Conservation (phyloP, 805 yeast species). For the Tetrapisispora nanseiensis region DNA sequence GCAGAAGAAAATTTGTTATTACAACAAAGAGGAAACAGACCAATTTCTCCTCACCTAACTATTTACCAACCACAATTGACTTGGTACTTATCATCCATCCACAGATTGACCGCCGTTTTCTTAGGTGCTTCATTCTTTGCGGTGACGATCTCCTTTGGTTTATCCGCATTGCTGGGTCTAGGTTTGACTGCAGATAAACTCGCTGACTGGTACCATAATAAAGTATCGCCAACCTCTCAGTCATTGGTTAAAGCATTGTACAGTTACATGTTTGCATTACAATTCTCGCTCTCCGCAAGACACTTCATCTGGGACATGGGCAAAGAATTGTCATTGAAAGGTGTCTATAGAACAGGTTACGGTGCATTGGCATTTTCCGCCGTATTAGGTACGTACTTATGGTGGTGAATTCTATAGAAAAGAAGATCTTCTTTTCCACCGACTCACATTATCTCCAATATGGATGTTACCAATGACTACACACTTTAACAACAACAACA, state of each 20-base stretch:
- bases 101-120: conserved; percentile 81
- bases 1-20: conserved; percentile 62
- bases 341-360: conserved; percentile 90
- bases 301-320: conserved; percentile 93
- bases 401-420: conserved; percentile 12
- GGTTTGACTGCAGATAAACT: conserved; percentile 29
- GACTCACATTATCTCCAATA: too few relatives aligned
- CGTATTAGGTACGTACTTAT: conserved; percentile 47
- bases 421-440: too few relatives aligned
- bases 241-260: conserved; percentile 55
- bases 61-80: conserved; percentile 91
- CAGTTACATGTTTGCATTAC: conserved; percentile 82
- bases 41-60: conserved; percentile 79
- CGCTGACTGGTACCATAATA: conserved; percentile 37
- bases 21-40: conserved; percentile 81
- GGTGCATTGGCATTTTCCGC: conserved; percentile 58
- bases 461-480: too few relatives aligned
- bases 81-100: conserved; percentile 67
- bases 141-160: conserved; percentile 66
- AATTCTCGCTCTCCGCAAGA: conserved; percentile 78
- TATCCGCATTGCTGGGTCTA: conserved; percentile 53
- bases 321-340: conserved; percentile 65
- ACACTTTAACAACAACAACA: too few relatives aligned
- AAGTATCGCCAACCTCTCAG: conserved; percentile 57
- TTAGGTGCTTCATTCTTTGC: conserved; percentile 74